phyloP scores from a whole-genome alignment of 2,329 filamentous ascomycete genomes.

The Curvularia hawaiiensis region DNA sequence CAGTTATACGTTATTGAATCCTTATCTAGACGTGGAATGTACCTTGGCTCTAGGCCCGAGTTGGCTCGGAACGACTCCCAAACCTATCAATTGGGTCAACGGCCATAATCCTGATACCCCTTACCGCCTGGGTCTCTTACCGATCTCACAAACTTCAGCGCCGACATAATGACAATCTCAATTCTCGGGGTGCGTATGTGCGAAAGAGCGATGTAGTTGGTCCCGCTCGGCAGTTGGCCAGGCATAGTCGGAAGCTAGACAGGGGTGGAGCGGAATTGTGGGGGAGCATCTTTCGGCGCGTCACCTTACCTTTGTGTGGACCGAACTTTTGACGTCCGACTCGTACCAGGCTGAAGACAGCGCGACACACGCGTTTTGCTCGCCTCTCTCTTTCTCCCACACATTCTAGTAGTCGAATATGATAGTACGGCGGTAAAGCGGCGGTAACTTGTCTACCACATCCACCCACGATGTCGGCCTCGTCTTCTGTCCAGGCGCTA shows the following conservation, averaged over 20 bases:
- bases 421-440: constrained; percentile 37
- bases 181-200: constrained; percentile 6
- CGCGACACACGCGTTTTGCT: constrained; percentile 22
- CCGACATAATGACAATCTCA: constrained; percentile 38
- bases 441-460: constrained; percentile 25
- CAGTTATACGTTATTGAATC: neutral
- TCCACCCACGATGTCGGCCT: constrained; percentile 56
- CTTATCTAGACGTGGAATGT: constrained; percentile 18
- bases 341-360: constrained; percentile 1
- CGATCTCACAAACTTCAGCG: constrained; percentile 67
- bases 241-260: constrained; percentile 21
- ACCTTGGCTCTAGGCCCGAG: constrained; percentile 90
- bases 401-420: constrained; percentile 28
- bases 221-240: constrained; percentile 26
- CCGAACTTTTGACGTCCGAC: constrained; percentile 10
- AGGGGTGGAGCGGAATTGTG: constrained; percentile 29
- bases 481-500: constrained; percentile 66
- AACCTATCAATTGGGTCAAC: constrained; percentile 61
- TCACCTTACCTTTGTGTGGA: constrained; percentile 24
- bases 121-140: constrained; percentile 52
- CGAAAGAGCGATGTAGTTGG: constrained; percentile 30
- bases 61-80: constrained; percentile 83
- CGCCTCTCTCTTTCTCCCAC: neutral
- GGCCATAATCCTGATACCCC: neutral
- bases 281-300: constrained; percentile 25